Conservation (phyloP, 352 stramenopile species). For the Globisporangium middletonii region DNA sequence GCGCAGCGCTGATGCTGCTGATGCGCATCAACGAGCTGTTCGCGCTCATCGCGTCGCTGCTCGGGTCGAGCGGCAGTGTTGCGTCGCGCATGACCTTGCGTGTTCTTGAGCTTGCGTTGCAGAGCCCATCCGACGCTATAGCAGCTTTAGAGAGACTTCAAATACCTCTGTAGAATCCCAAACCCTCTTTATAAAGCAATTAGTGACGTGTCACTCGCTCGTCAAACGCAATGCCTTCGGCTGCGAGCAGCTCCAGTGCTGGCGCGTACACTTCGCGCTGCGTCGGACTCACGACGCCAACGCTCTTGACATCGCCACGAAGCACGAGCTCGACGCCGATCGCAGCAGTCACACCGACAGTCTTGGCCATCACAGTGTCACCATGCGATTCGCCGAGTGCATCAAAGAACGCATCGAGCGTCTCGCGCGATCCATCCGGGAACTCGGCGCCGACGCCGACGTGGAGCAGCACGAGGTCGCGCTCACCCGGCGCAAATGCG, state of each 20-base stretch:
- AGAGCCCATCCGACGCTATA: no score
- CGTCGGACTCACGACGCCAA: constrained; percentile 55
- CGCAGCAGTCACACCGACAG: constrained; percentile 78
- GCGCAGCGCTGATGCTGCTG: no score
- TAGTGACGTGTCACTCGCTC: constrained; percentile 6
- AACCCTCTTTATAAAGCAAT: not conserved
- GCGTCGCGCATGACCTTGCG: no score
- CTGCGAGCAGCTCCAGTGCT: constrained; percentile 25
- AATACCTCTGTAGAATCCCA: no score
- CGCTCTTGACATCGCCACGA: constrained; percentile 28
- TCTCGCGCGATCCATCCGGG: constrained; percentile 35
- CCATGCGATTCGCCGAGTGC: constrained; percentile 34
- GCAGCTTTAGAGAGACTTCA: no score
- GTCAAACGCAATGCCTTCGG: constrained; percentile 43
- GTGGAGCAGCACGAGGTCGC: constrained; percentile 74
- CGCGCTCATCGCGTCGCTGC: not conserved
- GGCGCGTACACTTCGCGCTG: constrained; percentile 51
- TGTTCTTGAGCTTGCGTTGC: no score
- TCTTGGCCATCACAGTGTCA: constrained; percentile 82
- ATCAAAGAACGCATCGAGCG: constrained; percentile 49
- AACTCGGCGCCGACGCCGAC: constrained; percentile 33
- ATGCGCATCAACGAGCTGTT: not conserved
- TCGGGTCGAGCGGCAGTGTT: not conserved
- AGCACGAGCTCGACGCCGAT: constrained; percentile 76
- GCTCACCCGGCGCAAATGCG: constrained; percentile 48